phyloP scores from a whole-genome alignment of 441 rosid genomes.

The Biscutella auriculata region DNA sequence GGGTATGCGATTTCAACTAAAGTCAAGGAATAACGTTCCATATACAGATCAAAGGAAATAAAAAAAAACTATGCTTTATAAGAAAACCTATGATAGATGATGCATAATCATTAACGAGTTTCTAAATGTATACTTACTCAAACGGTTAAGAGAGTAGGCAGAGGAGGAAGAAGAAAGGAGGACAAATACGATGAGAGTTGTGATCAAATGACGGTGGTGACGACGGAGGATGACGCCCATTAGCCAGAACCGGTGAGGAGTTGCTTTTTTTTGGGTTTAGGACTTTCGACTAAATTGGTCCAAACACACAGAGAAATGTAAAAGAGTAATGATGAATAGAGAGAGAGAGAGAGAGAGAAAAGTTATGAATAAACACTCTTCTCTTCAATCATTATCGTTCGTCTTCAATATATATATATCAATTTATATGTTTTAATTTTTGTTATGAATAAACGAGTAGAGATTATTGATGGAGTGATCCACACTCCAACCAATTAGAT shows the following conservation, averaged over 20 bases:
- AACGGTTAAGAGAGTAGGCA: constrained; percentile 11
- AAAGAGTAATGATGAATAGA: not conserved
- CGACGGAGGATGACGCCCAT: constrained; percentile 34
- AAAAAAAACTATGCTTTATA: not conserved
- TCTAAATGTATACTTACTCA: not conserved
- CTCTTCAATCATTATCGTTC: constrained; percentile 5
- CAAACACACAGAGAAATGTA: not conserved
- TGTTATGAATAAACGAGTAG: not conserved
- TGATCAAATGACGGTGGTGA: constrained; percentile 13
- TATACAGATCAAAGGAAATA: not conserved
- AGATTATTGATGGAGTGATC: not conserved
- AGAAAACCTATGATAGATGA: not conserved
- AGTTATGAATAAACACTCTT: not conserved
- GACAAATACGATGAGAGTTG: constrained; percentile 34
- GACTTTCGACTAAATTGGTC: not conserved
- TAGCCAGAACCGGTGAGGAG: constrained; percentile 20
- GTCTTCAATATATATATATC: too few relatives aligned
- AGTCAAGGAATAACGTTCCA: not conserved
- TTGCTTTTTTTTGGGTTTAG: not conserved
- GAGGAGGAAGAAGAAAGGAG: constrained; percentile 24
- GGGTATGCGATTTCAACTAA: not conserved
- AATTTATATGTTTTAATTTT: not conserved
- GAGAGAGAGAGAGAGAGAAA: not conserved
- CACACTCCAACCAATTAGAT: not conserved
- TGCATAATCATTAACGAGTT: too few relatives aligned